Conservation (phyloP, 306 rosid species). For the Trifolium fragiferum region DNA sequence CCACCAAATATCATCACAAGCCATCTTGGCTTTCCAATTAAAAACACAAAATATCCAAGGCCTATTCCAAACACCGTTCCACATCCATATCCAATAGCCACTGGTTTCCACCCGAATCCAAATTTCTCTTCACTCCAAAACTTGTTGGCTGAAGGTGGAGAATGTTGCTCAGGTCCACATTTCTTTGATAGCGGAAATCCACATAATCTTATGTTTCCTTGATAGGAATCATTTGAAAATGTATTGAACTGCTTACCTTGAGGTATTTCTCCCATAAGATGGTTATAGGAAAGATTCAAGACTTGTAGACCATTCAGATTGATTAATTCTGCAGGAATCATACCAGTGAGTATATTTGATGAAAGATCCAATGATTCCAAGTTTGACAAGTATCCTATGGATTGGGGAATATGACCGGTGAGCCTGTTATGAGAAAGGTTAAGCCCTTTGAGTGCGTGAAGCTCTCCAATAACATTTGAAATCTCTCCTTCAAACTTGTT, state of each 20-base stretch:
- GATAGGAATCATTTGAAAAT: slow-evolving; percentile 42
- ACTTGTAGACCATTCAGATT: slow-evolving; percentile 11
- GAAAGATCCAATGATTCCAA: not conserved
- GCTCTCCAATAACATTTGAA: not conserved
- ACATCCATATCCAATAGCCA: too few relatives aligned
- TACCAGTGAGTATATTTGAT: slow-evolving; percentile 30
- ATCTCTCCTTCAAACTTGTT: not conserved
- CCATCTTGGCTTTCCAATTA: slow-evolving; percentile 9
- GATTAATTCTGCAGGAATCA: slow-evolving; percentile 40
- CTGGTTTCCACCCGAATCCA: too few relatives aligned
- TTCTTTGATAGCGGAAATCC: too few relatives aligned
- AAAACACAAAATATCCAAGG: too few relatives aligned
- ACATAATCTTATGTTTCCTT: slow-evolving; percentile 12
- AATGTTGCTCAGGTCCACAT: too few relatives aligned
- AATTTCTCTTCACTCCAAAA: too few relatives aligned
- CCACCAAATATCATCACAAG: not conserved
- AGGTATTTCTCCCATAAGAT: slow-evolving; percentile 46
- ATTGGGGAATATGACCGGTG: not conserved
- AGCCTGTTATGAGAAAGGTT: not conserved
- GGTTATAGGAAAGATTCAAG: slow-evolving; percentile 44
- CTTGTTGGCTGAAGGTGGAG: too few relatives aligned
- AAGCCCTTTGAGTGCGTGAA: not conserved
- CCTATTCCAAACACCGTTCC: too few relatives aligned
- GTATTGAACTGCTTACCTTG: slow-evolving; percentile 47
- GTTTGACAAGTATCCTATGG: not conserved